Percentiles rank a stretch among this genome's conserved stretches.
phyloP scores from a whole-genome alignment of 2,329 filamentous ascomycete genomes.

The Colletotrichum agaves region DNA sequence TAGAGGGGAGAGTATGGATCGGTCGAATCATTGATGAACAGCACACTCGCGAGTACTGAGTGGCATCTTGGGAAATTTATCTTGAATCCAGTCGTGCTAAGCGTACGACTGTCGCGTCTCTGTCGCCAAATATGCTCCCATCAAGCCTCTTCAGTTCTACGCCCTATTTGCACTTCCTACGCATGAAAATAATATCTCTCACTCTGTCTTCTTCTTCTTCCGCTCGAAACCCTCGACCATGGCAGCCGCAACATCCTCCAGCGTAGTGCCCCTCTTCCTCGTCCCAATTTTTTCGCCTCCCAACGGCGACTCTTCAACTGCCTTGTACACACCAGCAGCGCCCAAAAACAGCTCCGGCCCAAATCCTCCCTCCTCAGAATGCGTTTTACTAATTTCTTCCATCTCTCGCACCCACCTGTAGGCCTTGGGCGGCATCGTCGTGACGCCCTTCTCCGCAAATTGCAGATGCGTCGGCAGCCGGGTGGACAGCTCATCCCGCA shows the following conservation, averaged over 20 bases:
- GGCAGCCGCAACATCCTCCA: slow-evolving; percentile 65
- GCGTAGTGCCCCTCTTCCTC: slow-evolving; percentile 64
- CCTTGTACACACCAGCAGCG: slow-evolving; percentile 69
- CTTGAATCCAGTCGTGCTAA: too few species aligned
- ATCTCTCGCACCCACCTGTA: slow-evolving; percentile 84
- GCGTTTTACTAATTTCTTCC: slow-evolving; percentile 77
- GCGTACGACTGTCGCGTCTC: too few species aligned
- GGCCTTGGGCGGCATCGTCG: slow-evolving; percentile 76
- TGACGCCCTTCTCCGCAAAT: slow-evolving; percentile 61
- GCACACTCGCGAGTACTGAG: too few species aligned
- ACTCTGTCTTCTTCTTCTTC: slow-evolving; percentile 54
- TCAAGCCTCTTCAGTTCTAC: too few species aligned
- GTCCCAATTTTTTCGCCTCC: slow-evolving; percentile 68
- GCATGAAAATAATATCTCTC: not conserved
- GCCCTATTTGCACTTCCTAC: too few species aligned
- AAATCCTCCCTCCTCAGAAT: slow-evolving; percentile 73
- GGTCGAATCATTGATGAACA: not conserved
- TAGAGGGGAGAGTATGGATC: not conserved
- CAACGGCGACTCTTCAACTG: slow-evolving; percentile 69
- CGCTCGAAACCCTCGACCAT: slow-evolving; percentile 59
- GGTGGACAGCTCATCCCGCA: slow-evolving; percentile 65
- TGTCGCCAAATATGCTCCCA: too few species aligned
- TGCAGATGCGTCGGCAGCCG: slow-evolving; percentile 59
- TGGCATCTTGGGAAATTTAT: not conserved
- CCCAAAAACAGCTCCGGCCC: slow-evolving; percentile 64